Base-by-base conservation (phyloP, 1,139 yeast genomes). In the Hyphopichia burtonii region DNA sequence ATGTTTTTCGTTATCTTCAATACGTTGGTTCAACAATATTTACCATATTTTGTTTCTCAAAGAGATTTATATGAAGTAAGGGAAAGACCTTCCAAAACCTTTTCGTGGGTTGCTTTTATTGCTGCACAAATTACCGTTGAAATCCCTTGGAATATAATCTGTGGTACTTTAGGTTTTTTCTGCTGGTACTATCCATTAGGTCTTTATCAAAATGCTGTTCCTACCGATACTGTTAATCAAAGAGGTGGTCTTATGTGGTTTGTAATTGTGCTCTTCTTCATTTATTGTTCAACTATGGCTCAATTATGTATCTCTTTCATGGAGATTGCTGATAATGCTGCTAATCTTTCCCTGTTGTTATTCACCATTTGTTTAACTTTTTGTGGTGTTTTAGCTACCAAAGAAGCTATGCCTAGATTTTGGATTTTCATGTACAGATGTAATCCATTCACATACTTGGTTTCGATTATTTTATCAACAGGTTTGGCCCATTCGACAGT, bases 121-220 rank as follows among this genome's bases (percentile, higher is more conserved):
- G 51, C 73, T 28, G 80, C 87, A 17, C 91, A 87, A 62, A 69
- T 88, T 37, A 63, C 82, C 16, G 83, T 78, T 30, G 96, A 89
- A 58, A 60, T 86, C 28, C 95, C 96, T 25, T 86, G 87, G 84
- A 86, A 85, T 55, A 53, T 81, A 14, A 45, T 82, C 3, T 71
- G 76, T 43, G 90, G 89, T 48, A 79, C 90, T 0, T 20, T 86
- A 5, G 75, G 84, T 3, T 89, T 74, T 66, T 77, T 86, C 57
- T 77, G 83, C 46, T 87, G 87, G 82, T 89, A 87, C 63, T 89
- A 86, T 58, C 94, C 96, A 7, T 79, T 86, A 48, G 96, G 94
- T 1, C 66, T 82, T 45, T 78, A 81, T 54, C 44, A 56, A 10
- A 83, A 83, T 58, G 86, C 89, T 7, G 61, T 60, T 4, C 50